phyloP scores from a whole-genome alignment of 345 rosid genomes.

The Brassica nigra region DNA sequence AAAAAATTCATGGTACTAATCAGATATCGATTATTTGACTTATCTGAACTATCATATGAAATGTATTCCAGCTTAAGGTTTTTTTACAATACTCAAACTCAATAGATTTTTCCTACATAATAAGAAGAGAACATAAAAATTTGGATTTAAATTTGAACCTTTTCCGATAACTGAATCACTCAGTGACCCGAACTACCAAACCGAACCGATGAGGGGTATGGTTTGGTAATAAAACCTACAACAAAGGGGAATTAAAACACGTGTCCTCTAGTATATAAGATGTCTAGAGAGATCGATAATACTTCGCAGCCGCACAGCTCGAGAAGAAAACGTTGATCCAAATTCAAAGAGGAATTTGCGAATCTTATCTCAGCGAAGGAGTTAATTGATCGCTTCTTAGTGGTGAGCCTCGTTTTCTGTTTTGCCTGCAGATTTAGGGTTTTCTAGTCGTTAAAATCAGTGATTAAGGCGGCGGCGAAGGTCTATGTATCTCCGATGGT shows the following conservation, averaged over 20 bases:
- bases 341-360: background rate
- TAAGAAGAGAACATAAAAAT: too few relatives aligned
- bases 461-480: background rate
- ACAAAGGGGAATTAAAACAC: background rate
- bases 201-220: conserved; percentile 13
- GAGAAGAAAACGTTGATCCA: conserved; percentile 14
- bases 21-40: too few relatives aligned
- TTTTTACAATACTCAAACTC: background rate
- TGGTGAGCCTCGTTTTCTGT: conserved; percentile 19
- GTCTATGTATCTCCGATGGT: background rate
- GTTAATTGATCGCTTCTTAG: conserved; percentile 3
- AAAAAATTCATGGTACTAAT: too few relatives aligned
- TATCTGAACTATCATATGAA: too few relatives aligned
- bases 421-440: conserved; percentile 1
- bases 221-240: conserved; percentile 25
- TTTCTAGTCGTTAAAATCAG: background rate
- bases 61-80: background rate
- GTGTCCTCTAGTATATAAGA: background rate
- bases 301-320: conserved; percentile 34
- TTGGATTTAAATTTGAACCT: background rate
- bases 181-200: background rate
- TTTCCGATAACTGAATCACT: background rate
- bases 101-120: too few relatives aligned
- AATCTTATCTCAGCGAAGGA: background rate
- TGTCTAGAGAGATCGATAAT: background rate